phyloP scores from a whole-genome alignment of 805 yeast species.

The Suhomyces sp. region DNA sequence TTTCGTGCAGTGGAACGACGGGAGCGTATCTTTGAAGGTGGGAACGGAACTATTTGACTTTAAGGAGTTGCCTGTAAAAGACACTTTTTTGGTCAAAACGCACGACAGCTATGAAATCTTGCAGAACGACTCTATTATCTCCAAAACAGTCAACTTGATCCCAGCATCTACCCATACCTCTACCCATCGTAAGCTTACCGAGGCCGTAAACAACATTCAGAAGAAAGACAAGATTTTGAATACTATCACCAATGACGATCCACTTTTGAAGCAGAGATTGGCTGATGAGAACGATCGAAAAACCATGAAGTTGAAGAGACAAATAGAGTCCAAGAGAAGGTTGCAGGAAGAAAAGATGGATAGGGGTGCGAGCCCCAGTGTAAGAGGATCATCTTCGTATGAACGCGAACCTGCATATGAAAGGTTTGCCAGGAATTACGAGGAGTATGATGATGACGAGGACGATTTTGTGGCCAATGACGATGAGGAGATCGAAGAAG shows the following conservation, averaged over 20 bases:
- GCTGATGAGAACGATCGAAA: slow-evolving; percentile 61
- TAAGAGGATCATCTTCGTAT: slow-evolving; percentile 10
- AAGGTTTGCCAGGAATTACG: slow-evolving; percentile 36
- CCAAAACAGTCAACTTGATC: slow-evolving; percentile 66
- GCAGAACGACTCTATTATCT: slow-evolving; percentile 63
- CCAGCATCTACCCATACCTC: slow-evolving; percentile 89
- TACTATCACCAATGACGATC: slow-evolving; percentile 60
- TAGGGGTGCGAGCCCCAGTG: slow-evolving; percentile 38
- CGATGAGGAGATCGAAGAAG: slow-evolving; percentile 31
- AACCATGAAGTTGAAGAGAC: slow-evolving; percentile 60
- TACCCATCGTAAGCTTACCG: slow-evolving; percentile 77
- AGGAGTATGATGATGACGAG: slow-evolving; percentile 34
- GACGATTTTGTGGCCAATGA: slow-evolving; percentile 46
- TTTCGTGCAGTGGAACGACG: slow-evolving; percentile 93
- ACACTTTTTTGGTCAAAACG: slow-evolving; percentile 68
- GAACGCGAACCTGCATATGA: slow-evolving; percentile 37
- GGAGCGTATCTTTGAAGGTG: slow-evolving; percentile 76
- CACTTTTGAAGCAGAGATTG: slow-evolving; percentile 62
- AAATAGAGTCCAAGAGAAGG: slow-evolving; percentile 58
- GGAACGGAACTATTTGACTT: slow-evolving; percentile 89
- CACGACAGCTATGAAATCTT: slow-evolving; percentile 71
- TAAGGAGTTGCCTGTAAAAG: slow-evolving; percentile 58
- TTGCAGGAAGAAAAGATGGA: slow-evolving; percentile 59
- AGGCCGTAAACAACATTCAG: slow-evolving; percentile 55
- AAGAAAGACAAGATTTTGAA: slow-evolving; percentile 48